Conservation (phyloP, 2,329 filamentous ascomycete genomes). For the Cladosporium sp. region DNA sequence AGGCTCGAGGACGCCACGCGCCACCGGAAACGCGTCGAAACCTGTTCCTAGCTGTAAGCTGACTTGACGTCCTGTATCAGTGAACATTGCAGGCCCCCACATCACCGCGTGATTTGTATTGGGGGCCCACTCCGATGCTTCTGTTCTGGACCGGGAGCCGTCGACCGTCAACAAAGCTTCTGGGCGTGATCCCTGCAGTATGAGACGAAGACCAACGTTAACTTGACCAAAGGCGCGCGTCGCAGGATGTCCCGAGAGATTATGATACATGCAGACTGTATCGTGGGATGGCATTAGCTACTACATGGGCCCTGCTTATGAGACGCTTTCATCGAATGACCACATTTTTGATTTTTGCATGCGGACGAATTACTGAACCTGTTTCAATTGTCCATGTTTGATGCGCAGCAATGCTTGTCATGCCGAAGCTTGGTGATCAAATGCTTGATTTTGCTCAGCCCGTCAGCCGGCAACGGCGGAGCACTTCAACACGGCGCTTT, state of each 20-base stretch:
- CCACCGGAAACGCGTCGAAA: neutral
- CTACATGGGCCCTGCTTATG: neutral
- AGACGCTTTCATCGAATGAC: neutral
- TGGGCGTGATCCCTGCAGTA: neutral
- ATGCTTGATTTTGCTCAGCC: neutral
- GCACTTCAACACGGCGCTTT: neutral
- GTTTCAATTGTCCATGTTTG: neutral
- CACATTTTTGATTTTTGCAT: neutral
- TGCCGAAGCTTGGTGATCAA: slow-evolving; percentile 14
- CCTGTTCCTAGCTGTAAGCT: slow-evolving; percentile 1
- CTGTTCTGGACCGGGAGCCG: neutral
- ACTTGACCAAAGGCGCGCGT: neutral
- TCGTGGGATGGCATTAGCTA: neutral
- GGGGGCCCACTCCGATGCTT: neutral
- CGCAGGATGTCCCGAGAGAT: neutral
- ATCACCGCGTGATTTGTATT: neutral
- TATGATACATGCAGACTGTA: neutral
- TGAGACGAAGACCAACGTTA: neutral
- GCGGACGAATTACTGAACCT: slow-evolving; percentile 1
- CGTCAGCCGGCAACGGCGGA: neutral
- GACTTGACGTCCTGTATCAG: neutral
- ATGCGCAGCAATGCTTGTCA: slow-evolving; percentile 10
- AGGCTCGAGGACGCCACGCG: neutral
- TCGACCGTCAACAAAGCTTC: neutral
- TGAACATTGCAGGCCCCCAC: neutral